These are phyloP conservation scores for Alternaria longipes DNA, from an alignment of 2,329 filamentous ascomycete species.

Conservation along the genomic window DNA sequence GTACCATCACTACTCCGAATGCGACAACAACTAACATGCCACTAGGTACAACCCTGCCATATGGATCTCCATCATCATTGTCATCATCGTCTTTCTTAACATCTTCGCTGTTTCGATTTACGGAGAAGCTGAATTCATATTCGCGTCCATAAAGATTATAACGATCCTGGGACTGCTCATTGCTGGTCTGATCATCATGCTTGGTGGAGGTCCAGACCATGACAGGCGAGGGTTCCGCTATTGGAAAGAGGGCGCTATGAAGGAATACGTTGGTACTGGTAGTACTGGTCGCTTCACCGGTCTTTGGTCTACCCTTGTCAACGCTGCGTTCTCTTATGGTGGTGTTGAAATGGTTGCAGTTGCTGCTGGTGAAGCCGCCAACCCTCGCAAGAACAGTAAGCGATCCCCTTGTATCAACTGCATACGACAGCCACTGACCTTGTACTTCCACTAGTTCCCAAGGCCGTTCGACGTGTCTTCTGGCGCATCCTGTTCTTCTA, in stretches of 20 bases:
- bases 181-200: slow-evolving; percentile 44
- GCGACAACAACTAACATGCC: background rate
- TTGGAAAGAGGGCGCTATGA: slow-evolving; percentile 70
- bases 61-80: slow-evolving; percentile 49
- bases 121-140: slow-evolving; percentile 59
- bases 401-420: slow-evolving; percentile 48
- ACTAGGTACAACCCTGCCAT: slow-evolving; percentile 32
- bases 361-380: slow-evolving; percentile 48
- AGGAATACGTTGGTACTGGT: slow-evolving; percentile 61
- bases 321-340: slow-evolving; percentile 58
- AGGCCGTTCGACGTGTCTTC: slow-evolving; percentile 64
- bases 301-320: slow-evolving; percentile 64
- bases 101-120: slow-evolving; percentile 50
- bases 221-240: slow-evolving; percentile 67
- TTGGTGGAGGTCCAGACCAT: slow-evolving; percentile 48
- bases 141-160: slow-evolving; percentile 61
- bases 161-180: slow-evolving; percentile 47
- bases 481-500: slow-evolving; percentile 67
- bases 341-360: slow-evolving; percentile 52
- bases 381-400: slow-evolving; percentile 48
- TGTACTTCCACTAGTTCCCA: slow-evolving; percentile 52
- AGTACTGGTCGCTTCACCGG: slow-evolving; percentile 70
- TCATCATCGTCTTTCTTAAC: slow-evolving; percentile 47
- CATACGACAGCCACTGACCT: background rate
- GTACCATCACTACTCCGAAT: background rate